Evolutionary conservation across 2,329 filamentous ascomycete species (phyloP).

Genomic region (Apiospora kogelbergensis): DNA sequence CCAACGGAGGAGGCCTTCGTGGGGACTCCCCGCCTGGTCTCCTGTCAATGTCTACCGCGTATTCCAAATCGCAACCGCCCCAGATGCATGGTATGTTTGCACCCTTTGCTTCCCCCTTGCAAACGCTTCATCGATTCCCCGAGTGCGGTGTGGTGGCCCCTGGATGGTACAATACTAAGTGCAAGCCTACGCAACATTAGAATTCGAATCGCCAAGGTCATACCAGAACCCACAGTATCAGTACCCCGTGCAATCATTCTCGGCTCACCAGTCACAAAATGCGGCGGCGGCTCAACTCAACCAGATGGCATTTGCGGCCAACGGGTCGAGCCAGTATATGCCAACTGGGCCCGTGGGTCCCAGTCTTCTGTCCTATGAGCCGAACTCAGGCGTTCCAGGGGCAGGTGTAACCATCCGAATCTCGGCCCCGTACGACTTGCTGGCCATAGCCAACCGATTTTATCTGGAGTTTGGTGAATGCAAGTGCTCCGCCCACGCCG

Average conservation of each 20-base stretch:
- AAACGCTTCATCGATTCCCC: background rate
- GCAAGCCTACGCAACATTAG: background rate
- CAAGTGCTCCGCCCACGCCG: slow-evolving; percentile 66
- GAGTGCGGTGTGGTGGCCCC: background rate
- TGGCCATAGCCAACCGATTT: slow-evolving; percentile 58
- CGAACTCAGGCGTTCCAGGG: slow-evolving; percentile 65
- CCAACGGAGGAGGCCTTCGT: slow-evolving; percentile 51
- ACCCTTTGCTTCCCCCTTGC: background rate
- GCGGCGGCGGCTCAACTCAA: slow-evolving; percentile 49
- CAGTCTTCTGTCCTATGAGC: slow-evolving; percentile 69
- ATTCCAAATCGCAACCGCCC: slow-evolving; percentile 72
- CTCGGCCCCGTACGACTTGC: slow-evolving; percentile 72
- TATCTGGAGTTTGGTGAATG: slow-evolving; percentile 77
- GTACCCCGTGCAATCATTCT: slow-evolving; percentile 48
- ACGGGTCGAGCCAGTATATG: slow-evolving; percentile 67
- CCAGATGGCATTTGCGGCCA: slow-evolving; percentile 57
- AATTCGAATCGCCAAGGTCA: slow-evolving; percentile 40
- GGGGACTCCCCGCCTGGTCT: slow-evolving; percentile 58
- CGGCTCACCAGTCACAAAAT: slow-evolving; percentile 49
- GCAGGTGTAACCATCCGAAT: slow-evolving; percentile 74
- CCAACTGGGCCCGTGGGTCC: slow-evolving; percentile 58
- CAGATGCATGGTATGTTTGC: slow-evolving; percentile 76
- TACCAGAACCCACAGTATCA: slow-evolving; percentile 59
- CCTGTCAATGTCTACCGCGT: slow-evolving; percentile 74
- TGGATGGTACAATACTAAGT: background rate